Evolutionary conservation across 2,329 filamentous ascomycete species (phyloP).

Genomic region (Trichoderma asperellum): DNA sequence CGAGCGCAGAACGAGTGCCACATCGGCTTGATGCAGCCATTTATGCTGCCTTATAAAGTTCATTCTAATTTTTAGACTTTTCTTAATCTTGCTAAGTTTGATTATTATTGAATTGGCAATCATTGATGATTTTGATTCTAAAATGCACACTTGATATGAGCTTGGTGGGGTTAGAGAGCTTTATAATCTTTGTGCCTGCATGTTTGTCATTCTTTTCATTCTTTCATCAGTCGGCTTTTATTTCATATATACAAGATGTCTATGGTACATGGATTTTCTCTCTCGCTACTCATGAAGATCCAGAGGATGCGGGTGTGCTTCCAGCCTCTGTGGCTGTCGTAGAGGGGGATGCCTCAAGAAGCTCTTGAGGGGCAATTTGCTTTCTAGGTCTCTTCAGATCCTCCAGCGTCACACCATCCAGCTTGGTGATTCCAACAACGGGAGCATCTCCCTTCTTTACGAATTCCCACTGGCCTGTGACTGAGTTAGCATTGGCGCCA

Average conservation of each 20-base stretch:
- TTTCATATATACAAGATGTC: conserved; percentile 31
- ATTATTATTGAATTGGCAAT: background rate
- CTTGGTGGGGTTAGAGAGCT: background rate
- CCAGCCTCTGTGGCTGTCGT: conserved; percentile 42
- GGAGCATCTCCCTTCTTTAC: conserved; percentile 89
- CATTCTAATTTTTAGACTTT: background rate
- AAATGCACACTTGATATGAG: background rate
- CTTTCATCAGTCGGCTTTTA: conserved; percentile 33
- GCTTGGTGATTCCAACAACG: conserved; percentile 89
- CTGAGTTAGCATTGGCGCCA: conserved; percentile 32
- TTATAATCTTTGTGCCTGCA: background rate
- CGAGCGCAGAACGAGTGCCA: background rate
- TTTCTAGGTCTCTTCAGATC: conserved; percentile 80
- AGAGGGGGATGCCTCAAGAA: conserved; percentile 42
- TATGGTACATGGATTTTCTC: conserved; percentile 22
- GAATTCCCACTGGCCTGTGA: conserved; percentile 80
- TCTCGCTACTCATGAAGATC: conserved; percentile 33
- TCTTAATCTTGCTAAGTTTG: background rate
- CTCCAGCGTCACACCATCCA: conserved; percentile 82
- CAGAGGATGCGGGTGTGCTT: conserved; percentile 42
- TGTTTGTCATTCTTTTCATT: background rate
- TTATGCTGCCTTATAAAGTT: background rate
- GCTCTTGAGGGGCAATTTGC: conserved; percentile 56
- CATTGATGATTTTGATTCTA: background rate
- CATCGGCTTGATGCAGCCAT: background rate